Conservation (phyloP, 805 yeast genomes). For the Spathaspora gorwiae region DNA sequence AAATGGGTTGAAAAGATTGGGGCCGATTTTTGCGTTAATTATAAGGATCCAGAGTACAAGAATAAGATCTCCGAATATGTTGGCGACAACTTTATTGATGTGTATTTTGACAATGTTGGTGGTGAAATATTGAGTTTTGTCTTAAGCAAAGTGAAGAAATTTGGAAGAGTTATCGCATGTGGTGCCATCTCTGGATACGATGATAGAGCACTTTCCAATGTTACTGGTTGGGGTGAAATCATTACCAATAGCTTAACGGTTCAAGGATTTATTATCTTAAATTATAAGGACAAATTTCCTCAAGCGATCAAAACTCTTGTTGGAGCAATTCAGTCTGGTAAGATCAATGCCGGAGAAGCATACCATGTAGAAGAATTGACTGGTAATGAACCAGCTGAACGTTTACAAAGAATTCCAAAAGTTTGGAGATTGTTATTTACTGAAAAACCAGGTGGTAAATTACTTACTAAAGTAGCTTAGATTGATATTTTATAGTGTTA, state of each 20-base stretch:
- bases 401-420: slow-evolving; percentile 41
- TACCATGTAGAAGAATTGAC: slow-evolving; percentile 36
- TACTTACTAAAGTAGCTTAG: slow-evolving; percentile 40
- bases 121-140: slow-evolving; percentile 51
- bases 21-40: slow-evolving; percentile 49
- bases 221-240: slow-evolving; percentile 40
- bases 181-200: slow-evolving; percentile 62
- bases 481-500: not conserved
- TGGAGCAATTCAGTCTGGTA: slow-evolving; percentile 37
- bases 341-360: slow-evolving; percentile 31
- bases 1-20: slow-evolving; percentile 50
- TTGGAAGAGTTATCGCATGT: slow-evolving; percentile 51
- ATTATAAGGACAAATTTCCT: slow-evolving; percentile 34
- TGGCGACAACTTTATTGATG: slow-evolving; percentile 47
- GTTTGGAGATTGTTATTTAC: slow-evolving; percentile 46
- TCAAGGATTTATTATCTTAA: slow-evolving; percentile 50
- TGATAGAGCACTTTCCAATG: slow-evolving; percentile 29
- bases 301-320: slow-evolving; percentile 33
- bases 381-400: slow-evolving; percentile 21
- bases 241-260: slow-evolving; percentile 48
- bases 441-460: slow-evolving; percentile 44
- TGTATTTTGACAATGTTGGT: slow-evolving; percentile 62
- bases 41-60: slow-evolving; percentile 35
- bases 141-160: slow-evolving; percentile 31
- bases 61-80: slow-evolving; percentile 23